Base-by-base conservation (phyloP, 1,284 basidiomycete species). In the Cutaneotrichosporon cyanovorans region DNA sequence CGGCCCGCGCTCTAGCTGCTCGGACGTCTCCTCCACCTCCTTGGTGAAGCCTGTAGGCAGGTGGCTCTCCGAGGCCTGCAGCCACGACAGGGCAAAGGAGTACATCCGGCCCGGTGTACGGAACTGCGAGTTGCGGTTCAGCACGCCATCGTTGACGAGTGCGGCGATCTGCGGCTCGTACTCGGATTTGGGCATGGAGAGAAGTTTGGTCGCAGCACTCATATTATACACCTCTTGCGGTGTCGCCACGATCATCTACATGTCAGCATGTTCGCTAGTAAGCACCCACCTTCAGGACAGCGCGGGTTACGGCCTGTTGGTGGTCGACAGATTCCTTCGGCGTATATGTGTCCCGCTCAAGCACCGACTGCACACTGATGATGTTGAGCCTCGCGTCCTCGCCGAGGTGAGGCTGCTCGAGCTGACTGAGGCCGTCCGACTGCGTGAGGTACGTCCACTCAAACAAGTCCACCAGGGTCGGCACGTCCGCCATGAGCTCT, bases 381-480 rank as follows among this genome's bases (percentile, higher is more conserved):
- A 76, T 75, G 23, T 81, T 69, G 45, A 85, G 65, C 31, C 77
- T 76, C 59, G 83, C 83, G 65, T 87, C 86, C 39, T 85, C 80
- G 16, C 77, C 77, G 63, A 43, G 37, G 8, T 40, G 33, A 4
- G 31, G 22, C 12, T 31, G 36, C 25, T 54, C 53, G n/a, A 51
- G 28, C 33, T 48, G 48, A 23, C 51, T 48, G 59, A 84, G 85
- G 55, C 86, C 84, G 77, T 79, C 85, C 5, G 74, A 59, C 0
- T 81, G 66, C 15, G 61, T 64, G 11, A 66, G 37, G 48, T 60
- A 63, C 12, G 61, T 57, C 48, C 75, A 76, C 45, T 78, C 80
- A 75, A 41, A 77, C 70, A 28, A 12, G 25, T 28, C 25, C 7
- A 28, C 25, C 7, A 28, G 25, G 8, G 25, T 7, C 25, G 25